Base-by-base conservation (phyloP, 306 rosid genomes). In the Castanea mollissima region DNA sequence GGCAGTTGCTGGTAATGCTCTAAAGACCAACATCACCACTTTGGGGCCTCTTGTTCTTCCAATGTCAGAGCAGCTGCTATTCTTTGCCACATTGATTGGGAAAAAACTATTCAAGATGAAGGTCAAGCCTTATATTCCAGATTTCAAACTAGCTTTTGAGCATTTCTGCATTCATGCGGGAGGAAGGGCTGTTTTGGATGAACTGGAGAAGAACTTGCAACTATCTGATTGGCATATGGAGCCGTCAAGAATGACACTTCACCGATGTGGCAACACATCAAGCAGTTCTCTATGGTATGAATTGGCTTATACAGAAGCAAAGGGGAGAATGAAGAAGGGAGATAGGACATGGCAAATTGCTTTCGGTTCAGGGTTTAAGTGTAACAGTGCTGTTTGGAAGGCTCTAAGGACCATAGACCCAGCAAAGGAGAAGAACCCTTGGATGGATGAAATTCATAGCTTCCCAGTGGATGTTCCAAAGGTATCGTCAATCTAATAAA, bases 211-310 rank as follows among this genome's bases (percentile, higher is more conserved):
- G 85, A 93, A 93, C 89, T 83, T 93, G 96, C 93, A 93, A 83
- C 84, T 93, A 11, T 86, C 93, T 1, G 87, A 90, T 74, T 93
- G 98, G 97, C 97, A 93, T 83, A 93, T 93, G 98, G 98, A 93
- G 80, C 98, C 98, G n/a, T 93, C 98, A 11, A 89, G 98, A 85
- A 92, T 93, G 97, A 93, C 97, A 16, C 89, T 93, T 2, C 88
- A 89, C 79, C 86, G 98, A n/a, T 93, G 92, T 19, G 98, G 98
- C 44, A 93, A 93, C 89, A 92, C 97, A 12, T 93, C 97, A 4
- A 92, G 97, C 86, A 93, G 97, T 83, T 93, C 98, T n/a, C 92
- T 91, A 55, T 93, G 98, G 97, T 91, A 93, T 69, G 98, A 91
- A 79, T 67, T 93, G 84, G 95, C 98, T 7, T 93, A 93, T 77